Conservation (phyloP, 2,329 filamentous ascomycete species). For the Coccinonectria pachysandricola region DNA sequence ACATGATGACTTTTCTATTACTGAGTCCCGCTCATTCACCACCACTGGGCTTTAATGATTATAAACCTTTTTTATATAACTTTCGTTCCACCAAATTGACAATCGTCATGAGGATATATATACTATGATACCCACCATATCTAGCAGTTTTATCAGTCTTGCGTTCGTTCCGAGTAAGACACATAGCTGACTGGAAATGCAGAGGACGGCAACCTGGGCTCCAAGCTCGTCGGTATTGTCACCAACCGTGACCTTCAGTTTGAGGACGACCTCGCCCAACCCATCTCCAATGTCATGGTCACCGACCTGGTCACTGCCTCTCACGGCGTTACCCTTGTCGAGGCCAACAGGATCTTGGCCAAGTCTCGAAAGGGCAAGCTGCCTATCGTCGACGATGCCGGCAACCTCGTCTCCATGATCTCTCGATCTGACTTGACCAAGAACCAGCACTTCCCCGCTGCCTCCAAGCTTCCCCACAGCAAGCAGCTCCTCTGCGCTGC, state of each 20-base stretch:
- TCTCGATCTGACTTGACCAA: slow-evolving; percentile 95
- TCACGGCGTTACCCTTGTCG: slow-evolving; percentile 68
- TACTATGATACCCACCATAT: slow-evolving; percentile 25
- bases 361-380: slow-evolving; percentile 98
- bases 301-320: slow-evolving; percentile 85
- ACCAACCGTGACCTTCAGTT: slow-evolving; percentile 98
- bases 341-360: slow-evolving; percentile 88
- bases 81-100: slow-evolving; percentile 99
- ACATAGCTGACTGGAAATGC: slow-evolving; percentile 16
- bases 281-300: slow-evolving; percentile 88
- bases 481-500: slow-evolving; percentile 96
- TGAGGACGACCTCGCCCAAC: slow-evolving; percentile 61
- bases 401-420: slow-evolving; percentile 85
- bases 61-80: slow-evolving; percentile 77
- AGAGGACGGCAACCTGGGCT: slow-evolving; percentile 90
- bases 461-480: slow-evolving; percentile 90
- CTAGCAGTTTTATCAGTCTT: too few species aligned
- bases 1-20: too few species aligned
- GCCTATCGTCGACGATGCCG: slow-evolving; percentile 74
- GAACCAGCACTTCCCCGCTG: slow-evolving; percentile 93
- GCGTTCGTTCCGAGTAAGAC: too few species aligned
- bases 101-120: slow-evolving; percentile 64
- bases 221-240: slow-evolving; percentile 93
- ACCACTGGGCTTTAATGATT: slow-evolving; percentile 53
- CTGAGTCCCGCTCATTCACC: too few species aligned